Conservation (phyloP, 75 land plant genomes). For the Pseudotsuga menziesii region DNA sequence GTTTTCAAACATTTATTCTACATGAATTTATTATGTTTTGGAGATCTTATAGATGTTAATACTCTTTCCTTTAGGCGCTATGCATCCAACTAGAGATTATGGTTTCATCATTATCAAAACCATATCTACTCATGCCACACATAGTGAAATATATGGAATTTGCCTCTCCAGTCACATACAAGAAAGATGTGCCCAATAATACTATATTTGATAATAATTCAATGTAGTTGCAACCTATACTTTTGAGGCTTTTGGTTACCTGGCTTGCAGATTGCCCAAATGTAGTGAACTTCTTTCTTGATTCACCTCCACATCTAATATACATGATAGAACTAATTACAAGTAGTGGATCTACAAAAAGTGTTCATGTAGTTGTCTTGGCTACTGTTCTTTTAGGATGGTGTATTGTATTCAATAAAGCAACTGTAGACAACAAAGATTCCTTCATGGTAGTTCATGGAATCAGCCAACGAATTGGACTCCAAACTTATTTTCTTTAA, state of each 20-base stretch:
- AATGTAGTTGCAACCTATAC: constrained; percentile 58
- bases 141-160: constrained; percentile 73
- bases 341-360: constrained; percentile 29
- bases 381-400: too few species aligned
- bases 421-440: too few species aligned
- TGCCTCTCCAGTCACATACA: constrained; percentile 40
- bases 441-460: too few species aligned
- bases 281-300: constrained; percentile 76
- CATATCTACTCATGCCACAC: constrained; percentile 78
- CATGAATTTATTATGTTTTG: not conserved
- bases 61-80: constrained; percentile 39
- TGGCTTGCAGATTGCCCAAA: constrained; percentile 87
- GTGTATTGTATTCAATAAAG: too few species aligned
- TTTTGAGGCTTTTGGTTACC: constrained; percentile 68
- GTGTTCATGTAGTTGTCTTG: too few species aligned
- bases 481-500: too few species aligned
- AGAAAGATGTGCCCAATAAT: constrained; percentile 15
- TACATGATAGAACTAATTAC: constrained; percentile 76
- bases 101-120: constrained; percentile 44
- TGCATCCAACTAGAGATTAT: constrained; percentile 69
- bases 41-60: not conserved
- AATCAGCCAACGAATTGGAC: too few species aligned
- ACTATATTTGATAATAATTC: constrained; percentile 7
- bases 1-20: too few species aligned
- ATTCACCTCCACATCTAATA: constrained; percentile 74